Percentiles rank a stretch among this genome's conserved stretches.
phyloP scores from a whole-genome alignment of 2,329 filamentous ascomycete species.

The Diaporthe humulicola region DNA sequence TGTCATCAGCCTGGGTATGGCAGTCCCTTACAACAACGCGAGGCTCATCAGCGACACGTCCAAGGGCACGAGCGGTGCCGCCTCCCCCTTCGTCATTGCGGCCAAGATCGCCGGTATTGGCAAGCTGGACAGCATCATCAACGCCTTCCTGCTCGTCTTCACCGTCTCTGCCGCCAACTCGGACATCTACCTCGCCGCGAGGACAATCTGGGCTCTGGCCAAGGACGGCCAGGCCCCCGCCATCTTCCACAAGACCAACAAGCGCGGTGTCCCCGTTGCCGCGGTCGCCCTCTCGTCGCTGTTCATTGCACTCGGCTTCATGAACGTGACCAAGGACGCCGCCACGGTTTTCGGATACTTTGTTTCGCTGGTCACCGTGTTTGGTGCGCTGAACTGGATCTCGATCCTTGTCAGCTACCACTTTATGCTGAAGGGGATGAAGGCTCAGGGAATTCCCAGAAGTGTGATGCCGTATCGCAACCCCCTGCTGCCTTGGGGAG shows the following conservation, averaged over 20 bases:
- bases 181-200: conserved; percentile 63
- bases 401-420: conserved; percentile 56
- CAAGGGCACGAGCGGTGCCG: conserved; percentile 53
- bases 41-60: conserved; percentile 66
- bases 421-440: conserved; percentile 51
- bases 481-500: conserved; percentile 54
- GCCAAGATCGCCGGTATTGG: conserved; percentile 63
- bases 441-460: conserved; percentile 45
- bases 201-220: conserved; percentile 55
- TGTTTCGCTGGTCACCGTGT: conserved; percentile 58
- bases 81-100: conserved; percentile 29
- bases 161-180: conserved; percentile 73
- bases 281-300: conserved; percentile 53
- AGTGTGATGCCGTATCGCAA: conserved; percentile 54
- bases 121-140: conserved; percentile 69
- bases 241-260: conserved; percentile 51
- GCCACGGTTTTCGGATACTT: conserved; percentile 57
- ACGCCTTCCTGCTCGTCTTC: conserved; percentile 70
- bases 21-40: conserved; percentile 67
- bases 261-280: conserved; percentile 55
- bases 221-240: conserved; percentile 56
- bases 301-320: conserved; percentile 55
- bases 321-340: conserved; percentile 54
- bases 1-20: conserved; percentile 75
- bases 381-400: conserved; percentile 59